Percentiles rank a stretch among this genome's conserved stretches.
Conservation (phyloP, 139 green algal species). For the Pseudopediastrum boryanum region DNA sequence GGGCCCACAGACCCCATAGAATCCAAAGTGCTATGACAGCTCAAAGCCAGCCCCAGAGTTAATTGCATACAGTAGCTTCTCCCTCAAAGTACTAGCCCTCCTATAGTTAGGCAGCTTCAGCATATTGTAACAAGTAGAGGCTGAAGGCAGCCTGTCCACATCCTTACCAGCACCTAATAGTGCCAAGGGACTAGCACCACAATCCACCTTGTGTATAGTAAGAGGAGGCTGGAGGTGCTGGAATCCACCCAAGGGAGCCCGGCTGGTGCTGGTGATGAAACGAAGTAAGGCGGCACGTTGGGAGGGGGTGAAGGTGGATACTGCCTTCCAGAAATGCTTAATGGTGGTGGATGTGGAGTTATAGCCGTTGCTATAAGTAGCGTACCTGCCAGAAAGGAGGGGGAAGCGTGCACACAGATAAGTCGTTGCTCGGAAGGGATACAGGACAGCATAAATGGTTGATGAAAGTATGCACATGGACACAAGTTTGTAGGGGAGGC, state of each 20-base stretch:
- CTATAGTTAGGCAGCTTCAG: conserved; percentile 78
- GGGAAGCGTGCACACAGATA: too few species aligned
- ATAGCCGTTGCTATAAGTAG: conserved; percentile 72
- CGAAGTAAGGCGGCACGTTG: conserved; percentile 73
- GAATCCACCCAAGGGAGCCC: conserved; percentile 92
- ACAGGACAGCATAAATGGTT: too few species aligned
- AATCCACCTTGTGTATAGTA: conserved; percentile 80
- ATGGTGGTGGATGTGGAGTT: conserved; percentile 62
- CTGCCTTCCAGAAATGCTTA: conserved; percentile 85
- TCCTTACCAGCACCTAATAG: conserved; percentile 48
- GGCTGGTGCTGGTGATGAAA: conserved; percentile 87
- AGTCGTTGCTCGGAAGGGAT: too few species aligned
- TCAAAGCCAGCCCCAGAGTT: conserved; percentile 85
- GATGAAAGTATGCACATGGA: too few species aligned
- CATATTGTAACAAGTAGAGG: conserved; percentile 81
- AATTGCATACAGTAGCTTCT: conserved; percentile 94
- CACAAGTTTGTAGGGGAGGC: too few species aligned
- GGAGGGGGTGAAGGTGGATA: conserved; percentile 49
- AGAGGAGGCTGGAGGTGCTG: conserved; percentile 83
- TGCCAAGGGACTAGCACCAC: neutral
- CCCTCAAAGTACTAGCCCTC: conserved; percentile 60
- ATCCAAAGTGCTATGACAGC: conserved; percentile 63
- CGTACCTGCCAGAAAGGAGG: conserved; percentile 41
- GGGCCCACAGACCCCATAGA: too few species aligned
- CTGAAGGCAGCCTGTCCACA: conserved; percentile 90